Conservation (phyloP, 1,284 basidiomycete genomes). For the Ganoderma boninense region DNA sequence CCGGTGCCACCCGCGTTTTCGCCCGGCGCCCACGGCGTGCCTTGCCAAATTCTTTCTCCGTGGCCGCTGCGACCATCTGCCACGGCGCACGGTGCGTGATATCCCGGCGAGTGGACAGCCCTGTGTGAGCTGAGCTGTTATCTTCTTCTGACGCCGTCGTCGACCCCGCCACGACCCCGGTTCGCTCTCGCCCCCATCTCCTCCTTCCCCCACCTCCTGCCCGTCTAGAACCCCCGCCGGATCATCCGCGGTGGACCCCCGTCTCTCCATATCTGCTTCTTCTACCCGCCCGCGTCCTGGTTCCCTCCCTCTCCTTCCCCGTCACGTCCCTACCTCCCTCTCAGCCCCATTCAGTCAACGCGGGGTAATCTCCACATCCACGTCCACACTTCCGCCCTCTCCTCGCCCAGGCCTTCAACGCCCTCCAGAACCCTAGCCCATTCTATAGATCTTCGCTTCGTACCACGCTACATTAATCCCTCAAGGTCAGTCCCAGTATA, state of each 20-base stretch:
- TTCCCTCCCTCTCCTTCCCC: slow-evolving; percentile 20
- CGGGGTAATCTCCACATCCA: slow-evolving; percentile 29
- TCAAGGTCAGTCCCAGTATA: slow-evolving; percentile 25
- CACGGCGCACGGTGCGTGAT: slow-evolving; percentile 13
- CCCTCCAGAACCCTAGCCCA: slow-evolving; percentile 28
- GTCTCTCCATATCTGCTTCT: slow-evolving; percentile 20
- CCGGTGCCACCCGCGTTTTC: slow-evolving; percentile 1
- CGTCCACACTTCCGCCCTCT: slow-evolving; percentile 22
- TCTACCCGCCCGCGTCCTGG: slow-evolving; percentile 16
- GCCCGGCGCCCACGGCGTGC: slow-evolving; percentile 9
- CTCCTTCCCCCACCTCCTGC: slow-evolving; percentile 11
- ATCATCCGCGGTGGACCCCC: slow-evolving; percentile 31
- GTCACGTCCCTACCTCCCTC: not conserved
- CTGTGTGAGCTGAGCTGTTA: slow-evolving; percentile 1
- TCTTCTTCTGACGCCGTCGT: slow-evolving; percentile 19
- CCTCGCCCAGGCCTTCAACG: slow-evolving; percentile 22
- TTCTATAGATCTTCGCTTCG: slow-evolving; percentile 28
- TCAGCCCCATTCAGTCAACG: slow-evolving; percentile 21
- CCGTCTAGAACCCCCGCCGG: slow-evolving; percentile 25
- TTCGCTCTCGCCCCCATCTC: slow-evolving; percentile 15
- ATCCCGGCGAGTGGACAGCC: slow-evolving; percentile 14
- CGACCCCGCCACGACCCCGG: slow-evolving; percentile 18
- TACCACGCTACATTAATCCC: slow-evolving; percentile 14
- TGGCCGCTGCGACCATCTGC: slow-evolving; percentile 20
- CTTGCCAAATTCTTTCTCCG: slow-evolving; percentile 1